Evolutionary conservation across 257 asterid species (phyloP), one percentile per base, ranked within the genome.

Genomic region (Ilex aquifolium): DNA sequence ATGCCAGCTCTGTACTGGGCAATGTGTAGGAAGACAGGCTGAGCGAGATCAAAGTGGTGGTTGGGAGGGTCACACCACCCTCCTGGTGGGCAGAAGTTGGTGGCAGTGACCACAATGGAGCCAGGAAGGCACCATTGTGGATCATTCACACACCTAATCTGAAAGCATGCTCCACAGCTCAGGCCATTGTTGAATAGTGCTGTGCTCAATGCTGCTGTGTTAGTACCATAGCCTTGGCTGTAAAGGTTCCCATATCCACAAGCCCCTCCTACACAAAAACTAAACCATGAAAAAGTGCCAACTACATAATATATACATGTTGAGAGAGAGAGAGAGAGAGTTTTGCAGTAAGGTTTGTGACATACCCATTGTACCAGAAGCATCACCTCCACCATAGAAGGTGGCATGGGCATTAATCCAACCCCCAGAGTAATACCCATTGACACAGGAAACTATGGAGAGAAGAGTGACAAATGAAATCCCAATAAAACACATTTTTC

Each of bases 361-460:
- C 77, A 9, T 77, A 88, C 97, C 97, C 97, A 91, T 91, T 66
- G 97, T 91, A 56, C 97, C 97, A 15, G 97, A 91, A 13, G 97
- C 97, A 69, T 91, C 97, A 1, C 95, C 93, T 2, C 97, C 97
- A 10, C 97, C 97, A 44, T 91, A 91, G 84, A 88, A 91, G 17
- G 97, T 91, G 72, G 97, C 97, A 52, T 76, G 96, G 48, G 95
- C 97, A 46, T 76, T 78, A 49, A 76, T 82, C 97, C 97, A 91
- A 31, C 96, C 96, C 15, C 97, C 95, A 66, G 78, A 77, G 52
- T 46, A 10, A 53, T 82, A 80, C 1, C 83, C 96, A 44, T 73
- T 63, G 9, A 76, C 85, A 32, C 77, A 64, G 1, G 79, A 65
- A 1, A 71, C 57, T 17, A 63, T 27, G 12, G 87, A 74, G n/a